phyloP scores from a whole-genome alignment of 192 early-diverging fungal species.

The Mortierella claussenii region DNA sequence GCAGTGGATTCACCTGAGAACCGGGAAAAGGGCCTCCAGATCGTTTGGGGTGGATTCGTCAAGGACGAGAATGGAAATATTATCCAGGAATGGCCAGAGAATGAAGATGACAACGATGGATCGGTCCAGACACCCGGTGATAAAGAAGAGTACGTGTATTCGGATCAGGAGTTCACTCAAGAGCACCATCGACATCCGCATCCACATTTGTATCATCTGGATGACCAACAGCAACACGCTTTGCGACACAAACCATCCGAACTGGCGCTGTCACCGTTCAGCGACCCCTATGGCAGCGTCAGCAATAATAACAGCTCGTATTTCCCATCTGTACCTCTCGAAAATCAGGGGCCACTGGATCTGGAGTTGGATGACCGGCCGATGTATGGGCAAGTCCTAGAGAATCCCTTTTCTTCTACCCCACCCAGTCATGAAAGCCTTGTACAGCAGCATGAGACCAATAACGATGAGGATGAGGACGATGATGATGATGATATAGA shows the following conservation, averaged over 20 bases:
- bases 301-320: neutral
- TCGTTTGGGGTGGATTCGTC: constrained; percentile 35
- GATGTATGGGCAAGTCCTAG: neutral
- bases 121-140: neutral
- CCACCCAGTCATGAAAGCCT: too few species aligned
- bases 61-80: constrained; percentile 10
- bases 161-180: neutral
- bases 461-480: too few species aligned
- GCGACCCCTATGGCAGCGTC: constrained; percentile 10
- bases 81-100: constrained; percentile 11
- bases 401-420: neutral
- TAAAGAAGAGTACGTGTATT: constrained; percentile 19
- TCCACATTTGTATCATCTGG: neutral
- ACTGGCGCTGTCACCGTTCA: constrained; percentile 14
- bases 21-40: constrained; percentile 38
- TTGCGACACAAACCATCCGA: constrained; percentile 11
- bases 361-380: neutral
- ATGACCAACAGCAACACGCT: neutral
- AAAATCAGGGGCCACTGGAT: neutral
- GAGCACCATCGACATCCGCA: neutral
- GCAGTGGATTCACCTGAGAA: constrained; percentile 27
- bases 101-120: constrained; percentile 4
- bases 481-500: neutral
- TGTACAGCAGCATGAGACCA: too few species aligned
- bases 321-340: neutral